Evolutionary conservation across 179 eudicot genomes (phyloP), one percentile per base, ranked within the genome.

Genomic region (Silene coronaria): DNA sequence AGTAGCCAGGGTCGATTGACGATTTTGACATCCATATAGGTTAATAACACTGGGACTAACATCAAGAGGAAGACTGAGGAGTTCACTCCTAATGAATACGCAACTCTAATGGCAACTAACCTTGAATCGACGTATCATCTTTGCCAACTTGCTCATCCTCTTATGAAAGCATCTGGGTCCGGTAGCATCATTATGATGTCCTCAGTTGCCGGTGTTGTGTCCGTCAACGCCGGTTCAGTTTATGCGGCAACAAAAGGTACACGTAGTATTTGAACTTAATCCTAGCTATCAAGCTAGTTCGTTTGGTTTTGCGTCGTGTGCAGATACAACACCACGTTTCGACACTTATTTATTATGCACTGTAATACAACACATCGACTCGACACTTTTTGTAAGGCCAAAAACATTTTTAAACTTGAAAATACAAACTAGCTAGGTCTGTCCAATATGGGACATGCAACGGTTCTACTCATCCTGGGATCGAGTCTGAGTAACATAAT

Each of bases 101-200:
- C 88, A 2, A 70, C 36, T n/a, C 27, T 82, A 7, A 82, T 89
- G 90, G 64, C 81, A n/a, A 85, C 90, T 19, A 88, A 90, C 79
- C 75, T 90, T 22, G 96, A 89, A 42, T 82, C 93, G 11, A 71
- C 85, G 14, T 89, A 63, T 73, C 96, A 91, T 86, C 67, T 89
- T 10, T 81, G 82, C 77, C 96, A 91, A 78, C 88, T 91, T 69
- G 85, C 91, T 10, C 46, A 89, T 67, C 90, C 93, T 76, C 85
- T 86, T 67, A 71, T 91, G 17, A 89, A 91, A 80, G 84, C 85
- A 32, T 87, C 91, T 59, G 88, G 87, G 17, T 53, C 5, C 22
- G 90, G 88, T 60, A 87, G 77, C 67, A 76, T 89, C 57, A 82
- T 86, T 24, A 84, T 85, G 64, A 84, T 91, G 30, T 91, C 96